phyloP scores from a whole-genome alignment of 768 basidiomycete genomes.

The Amylocystis lapponica region DNA sequence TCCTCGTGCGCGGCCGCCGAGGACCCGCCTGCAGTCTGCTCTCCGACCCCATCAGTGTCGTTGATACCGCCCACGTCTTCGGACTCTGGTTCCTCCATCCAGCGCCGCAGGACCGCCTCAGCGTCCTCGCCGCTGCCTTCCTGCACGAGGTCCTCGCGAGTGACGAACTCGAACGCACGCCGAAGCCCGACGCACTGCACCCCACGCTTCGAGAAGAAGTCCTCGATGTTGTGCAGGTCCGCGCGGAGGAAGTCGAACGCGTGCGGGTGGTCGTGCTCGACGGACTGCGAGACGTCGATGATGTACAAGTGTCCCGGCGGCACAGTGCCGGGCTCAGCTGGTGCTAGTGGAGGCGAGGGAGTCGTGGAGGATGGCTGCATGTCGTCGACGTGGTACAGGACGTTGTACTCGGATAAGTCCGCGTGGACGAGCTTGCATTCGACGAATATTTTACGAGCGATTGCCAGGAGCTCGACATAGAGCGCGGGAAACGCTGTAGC shows the following conservation, averaged over 20 bases:
- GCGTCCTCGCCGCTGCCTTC: conserved; percentile 24
- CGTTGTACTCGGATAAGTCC: conserved; percentile 97
- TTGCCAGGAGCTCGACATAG: conserved; percentile 76
- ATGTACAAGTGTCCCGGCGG: conserved; percentile 65
- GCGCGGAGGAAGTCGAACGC: conserved; percentile 94
- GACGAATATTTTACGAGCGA: conserved; percentile 80
- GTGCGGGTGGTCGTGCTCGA: conserved; percentile 95
- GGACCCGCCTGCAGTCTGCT: neutral
- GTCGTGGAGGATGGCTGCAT: neutral
- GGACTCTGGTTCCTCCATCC: conserved; percentile 39
- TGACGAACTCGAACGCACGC: conserved; percentile 86
- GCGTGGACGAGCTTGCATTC: conserved; percentile 94
- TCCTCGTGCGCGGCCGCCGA: conserved; percentile 60
- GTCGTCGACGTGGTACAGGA: conserved; percentile 66
- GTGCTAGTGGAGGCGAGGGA: neutral
- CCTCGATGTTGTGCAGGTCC: conserved; percentile 90
- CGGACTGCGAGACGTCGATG: conserved; percentile 98
- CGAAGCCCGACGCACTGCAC: conserved; percentile 74
- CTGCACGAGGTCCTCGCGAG: conserved; percentile 41
- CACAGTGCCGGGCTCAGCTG: neutral
- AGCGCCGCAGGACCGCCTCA: conserved; percentile 32
- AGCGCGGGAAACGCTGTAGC: conserved; percentile 46
- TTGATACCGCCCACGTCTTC: conserved; percentile 10
- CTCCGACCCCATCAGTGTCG: neutral
- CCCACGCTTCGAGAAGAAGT: conserved; percentile 79